Conservation (phyloP, 441 rosid species). For the Adansonia rubrostipa region DNA sequence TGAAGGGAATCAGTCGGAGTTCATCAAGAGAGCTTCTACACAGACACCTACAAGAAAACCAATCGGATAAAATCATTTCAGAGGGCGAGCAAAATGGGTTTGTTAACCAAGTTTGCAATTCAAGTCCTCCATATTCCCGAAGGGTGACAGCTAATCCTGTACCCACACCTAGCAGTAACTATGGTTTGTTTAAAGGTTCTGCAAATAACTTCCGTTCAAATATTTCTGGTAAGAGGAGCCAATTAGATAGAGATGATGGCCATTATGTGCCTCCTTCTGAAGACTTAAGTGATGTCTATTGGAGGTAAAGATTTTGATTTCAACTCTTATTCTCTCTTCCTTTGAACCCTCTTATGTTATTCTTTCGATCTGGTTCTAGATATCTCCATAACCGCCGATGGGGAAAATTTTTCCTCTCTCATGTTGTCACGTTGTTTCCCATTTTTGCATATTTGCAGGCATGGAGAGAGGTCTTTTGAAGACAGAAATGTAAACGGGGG, state of each 20-base stretch:
- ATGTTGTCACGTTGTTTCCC: background rate
- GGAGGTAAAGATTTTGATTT: constrained; percentile 51
- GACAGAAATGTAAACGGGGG: constrained; percentile 47
- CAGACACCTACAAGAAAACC: constrained; percentile 39
- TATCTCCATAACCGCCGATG: background rate
- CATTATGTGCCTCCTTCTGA: constrained; percentile 38
- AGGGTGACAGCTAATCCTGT: constrained; percentile 43
- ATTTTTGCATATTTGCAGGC: constrained; percentile 35
- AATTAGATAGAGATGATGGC: constrained; percentile 39
- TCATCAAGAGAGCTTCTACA: constrained; percentile 35
- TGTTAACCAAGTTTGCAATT: constrained; percentile 34
- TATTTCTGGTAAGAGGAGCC: constrained; percentile 46
- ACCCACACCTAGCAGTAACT: constrained; percentile 42
- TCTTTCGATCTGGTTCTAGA: background rate
- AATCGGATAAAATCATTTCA: constrained; percentile 42
- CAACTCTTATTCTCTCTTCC: background rate
- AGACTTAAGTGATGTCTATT: constrained; percentile 54
- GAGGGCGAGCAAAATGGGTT: constrained; percentile 57
- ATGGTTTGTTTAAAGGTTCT: constrained; percentile 42
- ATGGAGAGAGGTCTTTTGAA: constrained; percentile 43
- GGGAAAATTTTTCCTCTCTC: background rate
- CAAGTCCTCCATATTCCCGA: constrained; percentile 44
- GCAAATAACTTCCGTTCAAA: constrained; percentile 36
- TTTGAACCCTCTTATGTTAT: background rate
- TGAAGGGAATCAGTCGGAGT: constrained; percentile 41